Percentiles rank a stretch among this genome's conserved stretches.
phyloP scores from a whole-genome alignment of 2,329 filamentous ascomycete genomes.

The Coleophoma cylindrospora region DNA sequence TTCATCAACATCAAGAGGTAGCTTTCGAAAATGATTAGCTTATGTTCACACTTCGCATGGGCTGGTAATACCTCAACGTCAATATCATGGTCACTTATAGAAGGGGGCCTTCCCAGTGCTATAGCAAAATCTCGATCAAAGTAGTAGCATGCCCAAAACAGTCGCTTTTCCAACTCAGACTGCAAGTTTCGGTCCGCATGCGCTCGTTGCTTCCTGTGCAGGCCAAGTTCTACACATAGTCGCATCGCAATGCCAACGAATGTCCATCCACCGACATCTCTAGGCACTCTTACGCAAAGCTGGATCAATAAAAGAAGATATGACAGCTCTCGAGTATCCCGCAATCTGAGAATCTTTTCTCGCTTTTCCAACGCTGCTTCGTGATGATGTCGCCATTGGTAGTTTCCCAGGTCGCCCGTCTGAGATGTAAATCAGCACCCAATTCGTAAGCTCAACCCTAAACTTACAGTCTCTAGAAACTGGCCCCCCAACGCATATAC shows the following conservation, averaged over 20 bases:
- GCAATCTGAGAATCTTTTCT: constrained; percentile 1
- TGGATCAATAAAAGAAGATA: constrained; percentile 4
- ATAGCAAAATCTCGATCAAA: constrained; percentile 41
- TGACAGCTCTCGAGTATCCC: constrained; percentile 3
- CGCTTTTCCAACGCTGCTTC: constrained; percentile 3
- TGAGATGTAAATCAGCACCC: neutral
- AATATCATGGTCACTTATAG: constrained; percentile 42
- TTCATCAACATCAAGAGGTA: too few relatives aligned
- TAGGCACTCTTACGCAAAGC: constrained; percentile 3
- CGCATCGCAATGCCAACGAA: constrained; percentile 41
- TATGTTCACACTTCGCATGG: too few relatives aligned
- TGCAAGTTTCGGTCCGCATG: constrained; percentile 1
- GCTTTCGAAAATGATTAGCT: too few relatives aligned
- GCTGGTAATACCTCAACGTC: constrained; percentile 19
- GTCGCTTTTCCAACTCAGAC: constrained; percentile 18
- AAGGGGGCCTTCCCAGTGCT: constrained; percentile 41
- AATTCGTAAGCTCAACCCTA: neutral
- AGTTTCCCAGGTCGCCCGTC: neutral
- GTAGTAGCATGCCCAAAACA: constrained; percentile 46
- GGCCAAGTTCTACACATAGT: constrained; percentile 43
- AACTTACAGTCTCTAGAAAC: constrained; percentile 5
- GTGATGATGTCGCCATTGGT: constrained; percentile 1
- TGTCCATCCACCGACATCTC: constrained; percentile 8
- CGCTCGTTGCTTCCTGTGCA: constrained; percentile 33
- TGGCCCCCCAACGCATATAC: constrained; percentile 5